Evolutionary conservation across 2,329 filamentous ascomycete species (phyloP).

Genomic region (Aspergillus melleus): DNA sequence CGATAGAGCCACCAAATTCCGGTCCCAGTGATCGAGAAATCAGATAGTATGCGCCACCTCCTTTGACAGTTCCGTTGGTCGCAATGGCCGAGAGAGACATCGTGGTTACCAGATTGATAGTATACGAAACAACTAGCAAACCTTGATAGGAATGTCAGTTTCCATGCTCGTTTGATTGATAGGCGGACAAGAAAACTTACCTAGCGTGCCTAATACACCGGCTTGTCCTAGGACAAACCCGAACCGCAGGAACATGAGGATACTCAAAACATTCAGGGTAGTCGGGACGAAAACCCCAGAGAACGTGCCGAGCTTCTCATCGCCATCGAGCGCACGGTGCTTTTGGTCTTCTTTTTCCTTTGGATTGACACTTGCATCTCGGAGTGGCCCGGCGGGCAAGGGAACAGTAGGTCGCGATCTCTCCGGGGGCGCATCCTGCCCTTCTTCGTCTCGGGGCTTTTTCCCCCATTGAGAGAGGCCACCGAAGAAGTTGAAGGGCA

Average conservation of each 20-base stretch:
- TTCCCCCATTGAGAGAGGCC: constrained; percentile 29
- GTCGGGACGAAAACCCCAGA: constrained; percentile 84
- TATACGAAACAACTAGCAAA: constrained; percentile 72
- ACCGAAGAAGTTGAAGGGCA: constrained; percentile 23
- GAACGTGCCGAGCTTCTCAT: constrained; percentile 70
- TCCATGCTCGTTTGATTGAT: neutral
- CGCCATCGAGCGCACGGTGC: constrained; percentile 27
- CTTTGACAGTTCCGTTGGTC: constrained; percentile 84
- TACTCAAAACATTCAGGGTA: constrained; percentile 84
- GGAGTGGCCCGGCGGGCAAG: constrained; percentile 21
- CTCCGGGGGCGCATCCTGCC: constrained; percentile 10
- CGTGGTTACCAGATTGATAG: constrained; percentile 79
- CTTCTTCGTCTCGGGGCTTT: constrained; percentile 12
- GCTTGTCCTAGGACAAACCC: constrained; percentile 80
- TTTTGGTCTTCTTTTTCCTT: constrained; percentile 32
- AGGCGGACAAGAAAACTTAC: constrained; percentile 46
- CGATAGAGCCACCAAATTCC: constrained; percentile 86
- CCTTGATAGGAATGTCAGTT: constrained; percentile 47
- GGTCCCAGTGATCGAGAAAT: constrained; percentile 83
- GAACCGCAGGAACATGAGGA: constrained; percentile 89
- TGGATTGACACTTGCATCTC: constrained; percentile 30
- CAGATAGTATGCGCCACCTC: constrained; percentile 84
- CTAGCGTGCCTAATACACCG: constrained; percentile 76
- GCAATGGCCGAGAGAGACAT: constrained; percentile 86
- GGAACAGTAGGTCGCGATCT: constrained; percentile 12